Conservation (phyloP, 345 rosid species). For the Moricandia arvensis region DNA sequence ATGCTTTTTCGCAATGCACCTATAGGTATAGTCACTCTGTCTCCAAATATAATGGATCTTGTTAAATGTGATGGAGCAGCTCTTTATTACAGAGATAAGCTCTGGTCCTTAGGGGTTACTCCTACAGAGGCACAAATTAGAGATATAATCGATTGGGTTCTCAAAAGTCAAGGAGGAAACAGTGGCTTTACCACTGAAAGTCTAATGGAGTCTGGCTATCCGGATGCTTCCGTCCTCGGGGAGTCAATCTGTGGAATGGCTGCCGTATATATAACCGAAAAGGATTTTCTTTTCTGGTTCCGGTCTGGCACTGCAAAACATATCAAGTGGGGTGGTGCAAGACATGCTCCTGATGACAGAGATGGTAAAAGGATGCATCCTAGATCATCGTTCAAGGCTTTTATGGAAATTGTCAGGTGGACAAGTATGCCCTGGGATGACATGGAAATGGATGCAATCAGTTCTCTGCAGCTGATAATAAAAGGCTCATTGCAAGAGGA, state of each 20-base stretch:
- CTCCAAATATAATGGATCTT: slow-evolving; percentile 86
- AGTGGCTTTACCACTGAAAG: slow-evolving; percentile 80
- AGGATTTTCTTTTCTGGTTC: slow-evolving; percentile 85
- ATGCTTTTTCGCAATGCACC: slow-evolving; percentile 88
- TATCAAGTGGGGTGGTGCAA: slow-evolving; percentile 91
- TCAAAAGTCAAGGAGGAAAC: slow-evolving; percentile 54
- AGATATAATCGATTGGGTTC: slow-evolving; percentile 69
- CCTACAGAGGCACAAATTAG: slow-evolving; percentile 68
- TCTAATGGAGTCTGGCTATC: slow-evolving; percentile 83
- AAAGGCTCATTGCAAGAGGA: slow-evolving; percentile 65
- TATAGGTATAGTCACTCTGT: slow-evolving; percentile 65
- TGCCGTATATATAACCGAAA: slow-evolving; percentile 52
- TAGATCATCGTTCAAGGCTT: slow-evolving; percentile 84
- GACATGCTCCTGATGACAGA: slow-evolving; percentile 63
- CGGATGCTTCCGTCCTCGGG: slow-evolving; percentile 63
- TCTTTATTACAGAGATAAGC: slow-evolving; percentile 55
- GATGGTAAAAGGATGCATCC: slow-evolving; percentile 85
- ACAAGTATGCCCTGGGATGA: slow-evolving; percentile 77
- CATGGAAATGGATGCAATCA: slow-evolving; percentile 85
- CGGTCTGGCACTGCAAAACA: slow-evolving; percentile 75
- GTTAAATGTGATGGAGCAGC: slow-evolving; percentile 89
- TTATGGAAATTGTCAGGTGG: slow-evolving; percentile 73
- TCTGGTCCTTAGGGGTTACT: slow-evolving; percentile 70
- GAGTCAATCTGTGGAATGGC: slow-evolving; percentile 79
- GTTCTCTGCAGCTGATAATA: slow-evolving; percentile 80